Conservation (phyloP, 148 eudicot species). For the Fallopia convolvulus region DNA sequence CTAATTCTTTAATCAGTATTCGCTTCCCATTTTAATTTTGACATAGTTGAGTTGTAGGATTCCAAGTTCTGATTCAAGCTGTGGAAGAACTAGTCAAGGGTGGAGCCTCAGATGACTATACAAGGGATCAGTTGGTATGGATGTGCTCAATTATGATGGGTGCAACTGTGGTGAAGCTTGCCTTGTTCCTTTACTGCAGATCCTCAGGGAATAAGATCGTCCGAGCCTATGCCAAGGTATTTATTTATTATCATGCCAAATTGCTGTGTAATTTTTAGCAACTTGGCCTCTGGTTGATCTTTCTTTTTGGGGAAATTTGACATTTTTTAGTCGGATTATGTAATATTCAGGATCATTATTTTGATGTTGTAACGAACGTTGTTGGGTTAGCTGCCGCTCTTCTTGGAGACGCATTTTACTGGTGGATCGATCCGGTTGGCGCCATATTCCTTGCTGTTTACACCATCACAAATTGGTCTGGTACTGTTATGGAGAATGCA, state of each 20-base stretch:
- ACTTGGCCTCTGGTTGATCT: neutral
- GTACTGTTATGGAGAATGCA: slow-evolving; percentile 92
- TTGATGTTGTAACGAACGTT: slow-evolving; percentile 86
- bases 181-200: slow-evolving; percentile 73
- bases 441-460: slow-evolving; percentile 79
- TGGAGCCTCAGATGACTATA: slow-evolving; percentile 43
- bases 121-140: slow-evolving; percentile 50
- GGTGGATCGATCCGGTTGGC: slow-evolving; percentile 98
- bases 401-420: slow-evolving; percentile 69
- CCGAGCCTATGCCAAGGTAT: slow-evolving; percentile 96
- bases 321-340: neutral
- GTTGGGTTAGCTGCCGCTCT: slow-evolving; percentile 84
- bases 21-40: neutral
- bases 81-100: slow-evolving; percentile 51
- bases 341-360: slow-evolving; percentile 68
- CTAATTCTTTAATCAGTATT: neutral
- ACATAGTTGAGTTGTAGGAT: slow-evolving; percentile 32
- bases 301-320: neutral
- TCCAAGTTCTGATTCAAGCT: slow-evolving; percentile 78
- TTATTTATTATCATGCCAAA: neutral
- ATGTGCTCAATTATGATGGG: slow-evolving; percentile 63
- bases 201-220: slow-evolving; percentile 71
- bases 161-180: slow-evolving; percentile 68
- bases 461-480: slow-evolving; percentile 83
- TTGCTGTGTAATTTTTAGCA: neutral